phyloP scores from a whole-genome alignment of 208 protist genomes.

The Acanthamoeba lenticulata region DNA sequence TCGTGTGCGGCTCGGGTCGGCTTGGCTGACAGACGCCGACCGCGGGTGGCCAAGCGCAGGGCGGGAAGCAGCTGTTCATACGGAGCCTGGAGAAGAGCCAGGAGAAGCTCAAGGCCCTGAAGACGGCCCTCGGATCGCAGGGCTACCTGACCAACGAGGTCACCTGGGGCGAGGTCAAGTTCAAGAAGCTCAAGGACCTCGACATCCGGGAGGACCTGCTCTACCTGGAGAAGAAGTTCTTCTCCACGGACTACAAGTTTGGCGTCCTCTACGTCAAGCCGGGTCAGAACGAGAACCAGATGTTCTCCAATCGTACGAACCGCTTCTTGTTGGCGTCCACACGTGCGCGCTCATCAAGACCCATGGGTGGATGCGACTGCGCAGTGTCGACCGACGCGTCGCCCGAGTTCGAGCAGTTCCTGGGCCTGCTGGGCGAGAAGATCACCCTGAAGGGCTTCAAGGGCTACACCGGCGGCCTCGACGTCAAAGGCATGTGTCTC shows the following conservation, averaged over 20 bases:
- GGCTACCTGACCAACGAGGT: conserved; percentile 32
- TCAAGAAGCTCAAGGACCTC: conserved; percentile 57
- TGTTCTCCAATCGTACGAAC: conserved; percentile 64
- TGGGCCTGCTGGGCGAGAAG: conserved; percentile 37
- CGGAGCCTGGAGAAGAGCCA: conserved; percentile 25
- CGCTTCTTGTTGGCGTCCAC: neutral
- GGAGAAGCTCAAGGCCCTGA: conserved; percentile 67
- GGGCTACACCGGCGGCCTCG: conserved; percentile 55
- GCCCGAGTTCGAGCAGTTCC: conserved; percentile 44
- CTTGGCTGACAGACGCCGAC: neutral
- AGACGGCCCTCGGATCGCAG: conserved; percentile 8
- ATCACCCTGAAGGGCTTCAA: conserved; percentile 66
- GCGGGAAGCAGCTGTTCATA: conserved; percentile 58
- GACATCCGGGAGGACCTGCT: conserved; percentile 48
- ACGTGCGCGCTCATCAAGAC: neutral
- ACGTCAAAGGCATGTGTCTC: neutral
- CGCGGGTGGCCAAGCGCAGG: neutral
- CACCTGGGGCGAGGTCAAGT: neutral
- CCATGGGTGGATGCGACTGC: neutral
- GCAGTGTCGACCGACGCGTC: neutral
- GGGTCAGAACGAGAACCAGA: conserved; percentile 64
- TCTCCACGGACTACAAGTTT: conserved; percentile 64
- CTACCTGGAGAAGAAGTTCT: conserved; percentile 67
- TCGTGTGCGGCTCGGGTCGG: neutral
- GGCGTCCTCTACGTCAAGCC: conserved; percentile 49